A percentile compares a stretch with the other conserved stretches of the same genome.
Conservation (phyloP, 2,329 filamentous ascomycete species). For the Penicillium fuscoglaucum region DNA sequence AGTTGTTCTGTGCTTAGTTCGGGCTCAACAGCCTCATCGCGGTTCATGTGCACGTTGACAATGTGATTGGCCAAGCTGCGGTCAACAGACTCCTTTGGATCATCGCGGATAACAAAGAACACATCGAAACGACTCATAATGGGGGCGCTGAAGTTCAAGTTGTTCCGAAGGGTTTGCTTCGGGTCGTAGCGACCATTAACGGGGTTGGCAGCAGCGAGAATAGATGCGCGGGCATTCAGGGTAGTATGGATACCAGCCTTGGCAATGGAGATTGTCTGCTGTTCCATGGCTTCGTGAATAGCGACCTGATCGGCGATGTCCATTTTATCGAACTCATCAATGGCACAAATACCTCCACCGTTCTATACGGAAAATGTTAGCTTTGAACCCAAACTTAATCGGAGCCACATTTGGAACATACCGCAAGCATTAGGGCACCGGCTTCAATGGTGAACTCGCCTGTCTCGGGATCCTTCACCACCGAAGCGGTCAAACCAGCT, state of each 20-base stretch:
- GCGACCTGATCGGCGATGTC: conserved; percentile 95
- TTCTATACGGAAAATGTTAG: conserved; percentile 31
- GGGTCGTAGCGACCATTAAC: conserved; percentile 93
- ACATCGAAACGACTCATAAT: conserved; percentile 99
- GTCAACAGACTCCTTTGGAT: conserved; percentile 90
- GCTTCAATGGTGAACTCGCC: conserved; percentile 99
- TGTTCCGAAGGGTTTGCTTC: conserved; percentile 86
- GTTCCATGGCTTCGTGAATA: conserved; percentile 99
- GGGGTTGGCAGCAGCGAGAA: conserved; percentile 93
- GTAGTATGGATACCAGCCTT: conserved; percentile 98
- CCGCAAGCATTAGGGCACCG: conserved; percentile 90
- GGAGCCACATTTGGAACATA: conserved; percentile 36
- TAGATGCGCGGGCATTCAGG: conserved; percentile 90
- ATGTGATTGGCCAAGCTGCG: conserved; percentile 92
- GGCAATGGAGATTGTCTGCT: conserved; percentile 98
- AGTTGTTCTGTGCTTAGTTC: conserved; percentile 96
- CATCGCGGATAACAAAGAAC: conserved; percentile 96
- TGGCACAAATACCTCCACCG: conserved; percentile 94
- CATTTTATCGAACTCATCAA: conserved; percentile 99
- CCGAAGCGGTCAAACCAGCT: conserved; percentile 93
- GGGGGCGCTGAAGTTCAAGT: conserved; percentile 97
- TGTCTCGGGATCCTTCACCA: conserved; percentile 97
- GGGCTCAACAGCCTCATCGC: conserved; percentile 86
- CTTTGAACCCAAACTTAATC: conserved; percentile 6
- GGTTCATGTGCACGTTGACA: conserved; percentile 86